Percentiles rank a stretch among this genome's conserved stretches.
These are phyloP conservation scores for Linnemannia schmuckeri DNA, from an alignment of 192 early-diverging fungal genomes.

Conservation along the genomic window DNA sequence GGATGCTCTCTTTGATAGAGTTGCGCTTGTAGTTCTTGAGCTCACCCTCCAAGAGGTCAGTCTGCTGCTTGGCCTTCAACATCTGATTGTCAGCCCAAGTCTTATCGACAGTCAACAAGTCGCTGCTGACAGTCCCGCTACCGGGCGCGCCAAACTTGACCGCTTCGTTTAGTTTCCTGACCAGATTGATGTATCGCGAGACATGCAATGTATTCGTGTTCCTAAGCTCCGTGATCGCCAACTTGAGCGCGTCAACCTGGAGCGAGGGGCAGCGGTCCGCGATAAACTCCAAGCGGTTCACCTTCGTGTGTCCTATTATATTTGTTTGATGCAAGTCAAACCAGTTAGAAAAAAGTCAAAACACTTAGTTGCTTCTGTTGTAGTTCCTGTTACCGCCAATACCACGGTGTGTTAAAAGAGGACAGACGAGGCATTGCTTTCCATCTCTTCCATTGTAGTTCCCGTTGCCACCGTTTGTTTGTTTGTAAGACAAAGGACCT, in stretches of 20 bases:
- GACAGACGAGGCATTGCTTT: too few relatives aligned
- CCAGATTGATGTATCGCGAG: conserved; percentile 62
- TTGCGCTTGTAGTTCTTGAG: conserved; percentile 85
- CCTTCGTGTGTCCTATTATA: conserved; percentile 72
- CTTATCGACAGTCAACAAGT: conserved; percentile 57
- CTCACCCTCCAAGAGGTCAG: conserved; percentile 80
- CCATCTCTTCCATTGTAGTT: too few relatives aligned
- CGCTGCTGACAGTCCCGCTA: conserved; percentile 35
- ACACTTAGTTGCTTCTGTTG: too few relatives aligned
- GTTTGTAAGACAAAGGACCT: too few relatives aligned
- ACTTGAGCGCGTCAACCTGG: conserved; percentile 72
- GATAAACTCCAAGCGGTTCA: conserved; percentile 81
- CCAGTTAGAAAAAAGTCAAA: background rate
- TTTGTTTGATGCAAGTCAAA: background rate
- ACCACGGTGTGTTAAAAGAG: too few relatives aligned
- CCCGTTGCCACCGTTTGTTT: too few relatives aligned
- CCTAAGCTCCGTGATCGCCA: conserved; percentile 72
- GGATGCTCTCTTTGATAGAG: conserved; percentile 87
- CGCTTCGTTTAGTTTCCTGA: conserved; percentile 68
- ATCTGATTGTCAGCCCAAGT: conserved; percentile 65
- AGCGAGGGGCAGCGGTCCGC: conserved; percentile 77
- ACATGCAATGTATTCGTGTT: conserved; percentile 61
- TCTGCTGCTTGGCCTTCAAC: conserved; percentile 57
- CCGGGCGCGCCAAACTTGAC: conserved; percentile 47
- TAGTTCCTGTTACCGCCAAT: too few relatives aligned